Evolutionary conservation across 192 early-diverging fungal genomes (phyloP), one percentile per base, ranked within the genome.

Genomic region (Coemansia sp.): DNA sequence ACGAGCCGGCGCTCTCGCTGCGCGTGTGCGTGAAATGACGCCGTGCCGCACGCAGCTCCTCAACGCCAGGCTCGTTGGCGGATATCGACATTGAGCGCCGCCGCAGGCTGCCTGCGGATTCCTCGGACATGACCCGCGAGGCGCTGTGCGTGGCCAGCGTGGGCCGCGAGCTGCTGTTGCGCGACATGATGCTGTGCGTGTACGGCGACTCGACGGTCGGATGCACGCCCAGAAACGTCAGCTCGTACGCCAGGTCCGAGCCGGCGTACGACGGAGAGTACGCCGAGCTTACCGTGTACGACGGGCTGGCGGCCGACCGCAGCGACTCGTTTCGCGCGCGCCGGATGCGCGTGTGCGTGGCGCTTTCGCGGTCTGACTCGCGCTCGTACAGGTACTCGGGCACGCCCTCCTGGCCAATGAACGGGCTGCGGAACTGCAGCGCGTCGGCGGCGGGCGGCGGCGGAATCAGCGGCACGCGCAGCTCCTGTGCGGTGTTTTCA

Each of bases 211-310:
- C 70, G 14, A 57, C 64, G 1, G 66, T 72, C 43, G 64, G 69
- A 22, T 79, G 76, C 43, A 79, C 49, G 0, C 76, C 76, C 25
- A 79, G 54, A 30, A 65, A 72, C 0, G 76, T 71, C 33, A 79
- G 69, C 66, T 79, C 76, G 42, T 79, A 71, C 3, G 69, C 65
- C 40, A 69, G 45, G 18, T 72, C 71, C 53, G 76, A 79, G 8
- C 66, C 76, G 1, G 76, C 76, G 40, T 72, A 65, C 24, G 76
- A 79, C 5, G 75, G 69, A 46, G 75, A 68, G 56, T 79, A 79
- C 23, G 65, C 70, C 6, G 76, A 79, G 58, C 57, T 69, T 12
- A 72, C 18, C 25, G 76, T 79, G 22, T 79, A 79, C 0, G 60
- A 53, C 0, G 76, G 76, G 32, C 76, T 79, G 38, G 58, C 59